Base-by-base conservation (phyloP, 2,329 filamentous ascomycete genomes). In the Sporothrix pseudoabietina region DNA sequence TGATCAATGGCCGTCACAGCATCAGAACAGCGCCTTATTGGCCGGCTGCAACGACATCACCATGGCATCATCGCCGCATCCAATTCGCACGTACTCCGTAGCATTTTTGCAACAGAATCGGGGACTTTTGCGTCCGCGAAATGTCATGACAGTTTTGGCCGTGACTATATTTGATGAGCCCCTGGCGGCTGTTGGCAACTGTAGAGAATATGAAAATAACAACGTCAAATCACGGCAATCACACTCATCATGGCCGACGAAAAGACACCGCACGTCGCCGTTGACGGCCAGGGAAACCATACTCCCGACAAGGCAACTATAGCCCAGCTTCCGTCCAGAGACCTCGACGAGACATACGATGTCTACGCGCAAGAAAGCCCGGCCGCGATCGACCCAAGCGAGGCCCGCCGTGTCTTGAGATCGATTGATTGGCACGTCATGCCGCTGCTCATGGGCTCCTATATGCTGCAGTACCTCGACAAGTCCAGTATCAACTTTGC, bases 391-490 rank as follows among this genome's bases (percentile, higher is more conserved):
- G 63, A 66, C 39, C 63, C 71, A 16, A 39, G 16, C 10, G 80
- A 81, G 74, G 75, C 77, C 69, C 72, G 78, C 77, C 80, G 78
- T 10, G 83, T 88, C 5, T 74, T 89, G 69, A 81, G 83, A 44
- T 89, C 89, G 78, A 89, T 90, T 73, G 88, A 90, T 78, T 80
- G 80, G 76, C 81, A 82, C n/a, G 80, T 90, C 12, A 84, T 90
- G 6, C 87, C 88, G 0, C 79, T 90, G 10, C 79, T 90, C 7
- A 89, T 89, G 75, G 76, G 85, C 55, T 88, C 86, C 0, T 90
- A 90, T 76, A 86, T 86, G 81, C 78, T 90, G 75, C 88, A 89
- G 76, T 90, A 89, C 74, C 87, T 90, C 82, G 88, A 90, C 78
- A 90, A 90, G 47, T 75, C 74, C 0, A 71, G 72, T 41, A 74